These are phyloP conservation scores for Eragrostis curvula DNA, from an alignment of 176 grass and related monocot species.

Conservation along the genomic window DNA sequence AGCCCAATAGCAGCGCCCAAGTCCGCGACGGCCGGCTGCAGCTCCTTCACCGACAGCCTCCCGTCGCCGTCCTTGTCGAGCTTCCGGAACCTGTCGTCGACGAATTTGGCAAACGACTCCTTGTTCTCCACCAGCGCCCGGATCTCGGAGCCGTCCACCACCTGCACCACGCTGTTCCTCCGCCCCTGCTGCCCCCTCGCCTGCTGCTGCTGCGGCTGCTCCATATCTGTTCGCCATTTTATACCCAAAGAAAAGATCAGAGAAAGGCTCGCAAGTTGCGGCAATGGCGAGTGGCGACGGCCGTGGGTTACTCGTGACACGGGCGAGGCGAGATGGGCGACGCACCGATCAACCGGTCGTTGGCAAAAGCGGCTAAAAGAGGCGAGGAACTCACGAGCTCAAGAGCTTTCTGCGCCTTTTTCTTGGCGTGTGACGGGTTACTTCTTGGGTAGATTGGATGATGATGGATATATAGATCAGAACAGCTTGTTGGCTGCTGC, in stretches of 20 bases:
- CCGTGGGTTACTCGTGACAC: slow-evolving; percentile 45
- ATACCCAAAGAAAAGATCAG: not conserved
- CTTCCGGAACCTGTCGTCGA: slow-evolving; percentile 65
- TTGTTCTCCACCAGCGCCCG: slow-evolving; percentile 70
- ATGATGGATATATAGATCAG: not conserved
- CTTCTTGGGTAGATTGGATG: not conserved
- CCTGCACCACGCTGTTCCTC: slow-evolving; percentile 42
- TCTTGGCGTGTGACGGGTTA: not conserved
- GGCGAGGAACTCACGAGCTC: slow-evolving; percentile 9
- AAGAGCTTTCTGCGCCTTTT: not conserved
- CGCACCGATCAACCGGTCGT: not conserved
- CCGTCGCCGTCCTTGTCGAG: slow-evolving; percentile 75
- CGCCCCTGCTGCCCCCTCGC: slow-evolving; percentile 5
- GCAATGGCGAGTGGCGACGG: slow-evolving; percentile 33
- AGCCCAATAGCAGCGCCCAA: slow-evolving; percentile 80
- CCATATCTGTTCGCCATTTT: slow-evolving; percentile 26
- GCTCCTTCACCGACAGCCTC: slow-evolving; percentile 68
- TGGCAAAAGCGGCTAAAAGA: slow-evolving; percentile 18
- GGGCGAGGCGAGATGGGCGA: too few species aligned
- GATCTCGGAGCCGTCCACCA: slow-evolving; percentile 80
- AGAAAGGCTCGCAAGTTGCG: slow-evolving; percentile 24
- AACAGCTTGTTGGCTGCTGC: not conserved
- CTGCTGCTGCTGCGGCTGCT: slow-evolving; percentile 29
- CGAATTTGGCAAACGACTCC: slow-evolving; percentile 62
- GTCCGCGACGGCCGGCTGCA: slow-evolving; percentile 75